Evolutionary conservation across 352 stramenopile species (phyloP).

Genomic region (Phytophthora vignae): DNA sequence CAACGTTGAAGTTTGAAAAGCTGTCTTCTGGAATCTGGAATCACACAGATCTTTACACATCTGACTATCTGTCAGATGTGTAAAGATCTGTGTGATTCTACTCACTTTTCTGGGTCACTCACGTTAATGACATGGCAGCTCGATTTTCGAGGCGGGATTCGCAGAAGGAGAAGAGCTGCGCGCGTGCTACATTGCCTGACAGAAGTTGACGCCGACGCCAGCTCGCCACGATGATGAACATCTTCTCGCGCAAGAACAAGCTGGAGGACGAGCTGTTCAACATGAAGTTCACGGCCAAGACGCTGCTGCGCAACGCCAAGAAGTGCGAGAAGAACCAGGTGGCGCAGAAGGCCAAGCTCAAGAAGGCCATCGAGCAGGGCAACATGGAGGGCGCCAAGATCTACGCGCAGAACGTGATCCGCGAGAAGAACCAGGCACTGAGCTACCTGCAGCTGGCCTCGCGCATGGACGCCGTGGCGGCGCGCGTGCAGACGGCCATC

Average conservation of each 20-base stretch:
- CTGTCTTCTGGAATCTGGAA: too few relatives aligned
- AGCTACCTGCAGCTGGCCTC: conserved; percentile 96
- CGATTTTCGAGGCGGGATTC: too few relatives aligned
- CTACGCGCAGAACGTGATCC: conserved; percentile 94
- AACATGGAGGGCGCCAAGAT: conserved; percentile 98
- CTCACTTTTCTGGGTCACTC: too few relatives aligned
- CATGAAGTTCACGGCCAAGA: conserved; percentile 92
- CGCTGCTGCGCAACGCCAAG: conserved; percentile 92
- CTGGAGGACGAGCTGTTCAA: conserved; percentile 91
- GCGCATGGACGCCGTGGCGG: conserved; percentile 96
- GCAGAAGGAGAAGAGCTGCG: too few relatives aligned
- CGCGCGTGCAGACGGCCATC: conserved; percentile 97
- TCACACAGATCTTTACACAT: too few relatives aligned
- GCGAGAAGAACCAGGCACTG: conserved; percentile 90
- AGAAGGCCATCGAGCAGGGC: conserved; percentile 96
- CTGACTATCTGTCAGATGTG: too few relatives aligned
- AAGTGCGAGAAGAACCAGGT: conserved; percentile 99
- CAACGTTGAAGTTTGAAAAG: too few relatives aligned
- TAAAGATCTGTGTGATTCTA: too few relatives aligned
- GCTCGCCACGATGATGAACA: conserved; percentile 62
- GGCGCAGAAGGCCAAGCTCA: conserved; percentile 95
- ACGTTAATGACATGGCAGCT: too few relatives aligned
- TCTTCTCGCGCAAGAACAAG: conserved; percentile 87
- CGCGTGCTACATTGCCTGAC: too few relatives aligned
- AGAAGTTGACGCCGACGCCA: background rate